Evolutionary conservation across 2,329 filamentous ascomycete species (phyloP).

Genomic region (Aspergillus persii): DNA sequence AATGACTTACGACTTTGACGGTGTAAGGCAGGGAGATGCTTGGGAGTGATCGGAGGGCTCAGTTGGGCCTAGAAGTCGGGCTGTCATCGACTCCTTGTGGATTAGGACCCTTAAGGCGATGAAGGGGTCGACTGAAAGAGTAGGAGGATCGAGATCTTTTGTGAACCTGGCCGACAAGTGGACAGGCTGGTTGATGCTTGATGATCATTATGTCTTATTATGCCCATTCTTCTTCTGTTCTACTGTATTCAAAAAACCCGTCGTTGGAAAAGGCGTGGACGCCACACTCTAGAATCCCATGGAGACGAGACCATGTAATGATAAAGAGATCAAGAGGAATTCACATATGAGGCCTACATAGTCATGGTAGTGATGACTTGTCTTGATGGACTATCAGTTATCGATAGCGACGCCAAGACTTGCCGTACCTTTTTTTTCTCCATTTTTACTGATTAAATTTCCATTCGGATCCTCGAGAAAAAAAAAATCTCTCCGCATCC

Average conservation of each 20-base stretch:
- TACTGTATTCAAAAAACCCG: not conserved
- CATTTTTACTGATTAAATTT: not conserved
- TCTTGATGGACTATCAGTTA: conserved; percentile 6
- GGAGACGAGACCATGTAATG: not conserved
- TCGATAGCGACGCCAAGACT: conserved; percentile 32
- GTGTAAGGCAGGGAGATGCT: not conserved
- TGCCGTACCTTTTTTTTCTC: not conserved
- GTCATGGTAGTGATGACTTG: not conserved
- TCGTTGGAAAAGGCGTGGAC: not conserved
- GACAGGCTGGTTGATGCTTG: conserved; percentile 14
- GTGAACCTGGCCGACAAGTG: not conserved
- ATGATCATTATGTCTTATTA: conserved; percentile 23
- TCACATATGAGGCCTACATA: not conserved
- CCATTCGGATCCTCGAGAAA: conserved; percentile 19
- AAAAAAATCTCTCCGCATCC: conserved; percentile 27
- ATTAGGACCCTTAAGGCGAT: not conserved
- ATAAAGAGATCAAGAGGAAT: not conserved
- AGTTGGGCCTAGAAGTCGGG: not conserved
- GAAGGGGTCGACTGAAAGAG: not conserved
- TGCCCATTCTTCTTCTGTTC: conserved; percentile 10
- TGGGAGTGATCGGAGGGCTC: not conserved
- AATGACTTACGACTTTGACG: not conserved
- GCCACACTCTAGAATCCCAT: not conserved
- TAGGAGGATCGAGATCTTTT: not conserved
- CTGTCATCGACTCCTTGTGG: not conserved